phyloP scores from a whole-genome alignment of 495 filamentous ascomycete genomes.

The Niebla homalea region DNA sequence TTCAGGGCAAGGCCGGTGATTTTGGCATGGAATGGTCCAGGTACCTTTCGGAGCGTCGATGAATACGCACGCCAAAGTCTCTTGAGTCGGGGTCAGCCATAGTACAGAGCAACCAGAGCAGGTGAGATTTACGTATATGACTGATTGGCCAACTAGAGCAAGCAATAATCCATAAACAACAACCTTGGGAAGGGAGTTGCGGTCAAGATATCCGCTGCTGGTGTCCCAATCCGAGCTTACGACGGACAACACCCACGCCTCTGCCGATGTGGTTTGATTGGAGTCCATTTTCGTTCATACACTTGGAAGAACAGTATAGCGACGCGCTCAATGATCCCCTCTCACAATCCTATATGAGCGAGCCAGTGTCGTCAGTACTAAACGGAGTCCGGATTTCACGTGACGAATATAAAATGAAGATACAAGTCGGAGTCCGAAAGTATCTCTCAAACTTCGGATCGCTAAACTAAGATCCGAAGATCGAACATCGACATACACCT shows the following conservation, averaged over 20 bases:
- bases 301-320: not conserved
- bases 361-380: too few relatives aligned
- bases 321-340: too few relatives aligned
- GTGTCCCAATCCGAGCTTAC: not conserved
- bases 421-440: slow-evolving; percentile 3
- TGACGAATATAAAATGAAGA: not conserved
- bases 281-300: not conserved
- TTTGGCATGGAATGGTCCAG: slow-evolving; percentile 8
- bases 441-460: not conserved
- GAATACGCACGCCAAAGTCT: slow-evolving; percentile 4
- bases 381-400: too few relatives aligned
- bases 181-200: not conserved
- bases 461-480: not conserved
- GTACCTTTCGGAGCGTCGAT: slow-evolving; percentile 3
- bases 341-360: too few relatives aligned
- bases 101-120: not conserved
- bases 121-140: not conserved
- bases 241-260: not conserved
- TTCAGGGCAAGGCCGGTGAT: slow-evolving; percentile 1
- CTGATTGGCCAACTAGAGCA: not conserved
- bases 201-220: not conserved
- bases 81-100: not conserved
- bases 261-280: not conserved
- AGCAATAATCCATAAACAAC: not conserved
- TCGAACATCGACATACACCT: not conserved